Conservation (phyloP, 768 basidiomycete genomes). For the Holtermannia corniformis region DNA sequence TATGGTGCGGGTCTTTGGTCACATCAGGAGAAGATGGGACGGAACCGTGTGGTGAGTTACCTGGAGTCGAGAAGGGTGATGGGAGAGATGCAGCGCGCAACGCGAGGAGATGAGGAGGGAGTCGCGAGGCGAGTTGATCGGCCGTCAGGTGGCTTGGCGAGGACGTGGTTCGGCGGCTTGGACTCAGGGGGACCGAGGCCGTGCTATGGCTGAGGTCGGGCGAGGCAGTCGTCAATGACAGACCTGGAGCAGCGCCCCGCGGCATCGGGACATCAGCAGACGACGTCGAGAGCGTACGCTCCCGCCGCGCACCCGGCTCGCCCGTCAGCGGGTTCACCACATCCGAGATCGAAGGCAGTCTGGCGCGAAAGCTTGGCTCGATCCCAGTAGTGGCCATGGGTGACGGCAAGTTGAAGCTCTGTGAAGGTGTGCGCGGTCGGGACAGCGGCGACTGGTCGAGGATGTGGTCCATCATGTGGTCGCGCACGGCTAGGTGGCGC, state of each 20-base stretch:
- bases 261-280: not conserved
- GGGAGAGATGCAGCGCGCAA: constrained; percentile 40
- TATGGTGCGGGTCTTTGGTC: constrained; percentile 6
- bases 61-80: constrained; percentile 20
- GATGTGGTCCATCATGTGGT: constrained; percentile 81
- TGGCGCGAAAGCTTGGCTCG: not conserved
- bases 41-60: not conserved
- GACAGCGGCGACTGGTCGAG: constrained; percentile 37
- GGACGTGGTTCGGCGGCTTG: not conserved
- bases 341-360: constrained; percentile 20
- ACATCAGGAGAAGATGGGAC: constrained; percentile 27
- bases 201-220: too few relatives aligned
- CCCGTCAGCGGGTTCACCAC: constrained; percentile 36
- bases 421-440: constrained; percentile 33
- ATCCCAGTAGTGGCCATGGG: constrained; percentile 2
- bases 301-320: constrained; percentile 15
- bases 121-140: constrained; percentile 46
- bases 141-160: constrained; percentile 16
- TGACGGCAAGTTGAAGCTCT: constrained; percentile 23
- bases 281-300: not conserved
- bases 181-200: not conserved
- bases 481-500: constrained; percentile 75
- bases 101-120: constrained; percentile 50
- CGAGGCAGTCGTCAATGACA: not conserved
- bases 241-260: not conserved